Evolutionary conservation across 2,329 filamentous ascomycete species (phyloP).

Genomic region (Xylariaceae sp.): DNA sequence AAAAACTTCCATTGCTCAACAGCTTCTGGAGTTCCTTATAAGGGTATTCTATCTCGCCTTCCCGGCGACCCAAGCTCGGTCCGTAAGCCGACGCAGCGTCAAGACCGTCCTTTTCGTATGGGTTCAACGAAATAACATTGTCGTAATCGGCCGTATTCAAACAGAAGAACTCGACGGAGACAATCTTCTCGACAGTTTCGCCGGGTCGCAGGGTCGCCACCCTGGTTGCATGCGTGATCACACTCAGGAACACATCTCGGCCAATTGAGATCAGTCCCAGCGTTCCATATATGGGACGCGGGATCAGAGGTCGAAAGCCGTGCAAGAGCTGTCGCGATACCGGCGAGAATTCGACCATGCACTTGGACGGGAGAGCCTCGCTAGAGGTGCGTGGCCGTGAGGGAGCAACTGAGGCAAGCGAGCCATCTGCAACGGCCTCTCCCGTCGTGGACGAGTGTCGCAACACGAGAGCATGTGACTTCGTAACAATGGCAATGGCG

Average conservation of each 20-base stretch:
- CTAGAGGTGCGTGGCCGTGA: conserved; percentile 40
- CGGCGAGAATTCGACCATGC: conserved; percentile 82
- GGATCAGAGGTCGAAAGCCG: conserved; percentile 71
- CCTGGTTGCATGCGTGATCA: conserved; percentile 72
- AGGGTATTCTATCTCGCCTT: conserved; percentile 74
- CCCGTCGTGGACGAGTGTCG: conserved; percentile 65
- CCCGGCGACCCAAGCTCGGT: conserved; percentile 56
- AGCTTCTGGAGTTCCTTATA: conserved; percentile 89
- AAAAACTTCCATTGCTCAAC: conserved; percentile 88
- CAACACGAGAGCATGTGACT: conserved; percentile 76
- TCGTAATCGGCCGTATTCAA: conserved; percentile 84
- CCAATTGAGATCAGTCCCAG: conserved; percentile 80
- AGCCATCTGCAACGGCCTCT: conserved; percentile 55
- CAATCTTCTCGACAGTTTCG: conserved; percentile 84
- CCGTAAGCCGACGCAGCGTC: conserved; percentile 46
- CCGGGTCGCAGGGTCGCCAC: conserved; percentile 80
- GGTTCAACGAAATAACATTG: conserved; percentile 57
- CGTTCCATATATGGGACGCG: conserved; percentile 74
- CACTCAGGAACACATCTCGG: conserved; percentile 82
- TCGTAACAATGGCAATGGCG: conserved; percentile 78
- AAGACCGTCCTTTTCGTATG: conserved; percentile 44
- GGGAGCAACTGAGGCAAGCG: conserved; percentile 48
- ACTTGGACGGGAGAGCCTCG: conserved; percentile 52
- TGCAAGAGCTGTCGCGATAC: conserved; percentile 60
- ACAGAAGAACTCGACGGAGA: conserved; percentile 86